Conservation (phyloP, 2,329 filamentous ascomycete species). For the Fusarium drepaniforme region DNA sequence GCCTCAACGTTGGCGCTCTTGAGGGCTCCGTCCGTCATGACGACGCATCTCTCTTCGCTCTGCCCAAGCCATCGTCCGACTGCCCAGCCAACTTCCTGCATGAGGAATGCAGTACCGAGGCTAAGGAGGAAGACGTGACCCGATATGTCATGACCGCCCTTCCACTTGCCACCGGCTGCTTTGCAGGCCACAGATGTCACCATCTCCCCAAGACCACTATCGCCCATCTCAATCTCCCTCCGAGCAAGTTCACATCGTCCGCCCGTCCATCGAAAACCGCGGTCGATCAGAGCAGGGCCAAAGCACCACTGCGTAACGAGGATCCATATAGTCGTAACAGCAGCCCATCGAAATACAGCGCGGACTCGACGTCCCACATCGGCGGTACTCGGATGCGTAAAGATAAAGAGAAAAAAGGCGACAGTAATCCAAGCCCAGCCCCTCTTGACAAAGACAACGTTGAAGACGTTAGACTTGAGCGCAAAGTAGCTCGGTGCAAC, state of each 20-base stretch:
- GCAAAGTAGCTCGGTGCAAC: conserved; percentile 88
- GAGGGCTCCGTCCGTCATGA: conserved; percentile 74
- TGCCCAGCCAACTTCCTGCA: conserved; percentile 81
- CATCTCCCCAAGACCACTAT: conserved; percentile 61
- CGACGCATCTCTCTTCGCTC: conserved; percentile 74
- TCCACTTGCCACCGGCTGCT: conserved; percentile 84
- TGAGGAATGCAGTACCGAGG: conserved; percentile 82
- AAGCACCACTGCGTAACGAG: conserved; percentile 97
- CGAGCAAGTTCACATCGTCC: conserved; percentile 79
- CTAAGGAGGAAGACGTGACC: conserved; percentile 96
- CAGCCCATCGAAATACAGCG: conserved; percentile 75
- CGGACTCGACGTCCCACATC: conserved; percentile 58
- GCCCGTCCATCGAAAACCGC: conserved; percentile 88
- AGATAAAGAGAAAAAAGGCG: conserved; percentile 77
- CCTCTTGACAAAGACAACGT: conserved; percentile 92
- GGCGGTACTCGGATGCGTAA: conserved; percentile 72
- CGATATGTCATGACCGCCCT: conserved; percentile 95
- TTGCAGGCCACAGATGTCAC: conserved; percentile 86
- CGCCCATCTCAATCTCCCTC: conserved; percentile 60
- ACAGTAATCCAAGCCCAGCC: conserved; percentile 93
- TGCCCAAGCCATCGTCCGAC: conserved; percentile 56
- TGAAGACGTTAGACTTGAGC: conserved; percentile 92
- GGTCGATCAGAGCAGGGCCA: conserved; percentile 89
- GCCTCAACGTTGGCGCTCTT: conserved; percentile 68
- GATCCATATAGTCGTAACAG: conserved; percentile 84